Conservation (phyloP, 2,329 filamentous ascomycete genomes). For the Diaporthe sp. region DNA sequence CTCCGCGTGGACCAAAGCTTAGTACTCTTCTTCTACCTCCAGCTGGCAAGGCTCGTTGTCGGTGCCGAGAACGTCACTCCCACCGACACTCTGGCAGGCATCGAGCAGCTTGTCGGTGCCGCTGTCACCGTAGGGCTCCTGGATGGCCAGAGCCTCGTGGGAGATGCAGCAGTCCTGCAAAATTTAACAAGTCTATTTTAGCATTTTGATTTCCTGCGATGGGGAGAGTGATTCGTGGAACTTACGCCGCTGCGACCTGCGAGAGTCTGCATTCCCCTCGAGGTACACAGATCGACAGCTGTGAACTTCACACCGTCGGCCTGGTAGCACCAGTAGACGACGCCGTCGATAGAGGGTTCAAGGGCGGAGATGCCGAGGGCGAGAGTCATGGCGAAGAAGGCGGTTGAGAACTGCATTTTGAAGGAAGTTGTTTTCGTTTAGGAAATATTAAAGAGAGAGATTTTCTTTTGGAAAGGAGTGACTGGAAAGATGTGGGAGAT, state of each 20-base stretch:
- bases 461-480: not conserved
- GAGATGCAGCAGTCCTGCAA: conserved; percentile 8
- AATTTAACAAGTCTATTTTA: not conserved
- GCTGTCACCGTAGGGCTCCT: conserved; percentile 7
- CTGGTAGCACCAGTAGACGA: conserved; percentile 16
- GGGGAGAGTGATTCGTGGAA: not conserved
- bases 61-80: not conserved
- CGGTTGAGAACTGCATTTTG: conserved; percentile 9
- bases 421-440: not conserved
- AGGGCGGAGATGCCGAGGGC: conserved; percentile 4
- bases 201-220: not conserved
- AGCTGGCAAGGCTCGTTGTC: conserved; percentile 6
- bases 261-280: conserved; percentile 9
- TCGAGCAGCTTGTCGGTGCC: not conserved
- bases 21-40: not conserved
- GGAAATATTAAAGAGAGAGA: not conserved
- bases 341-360: not conserved
- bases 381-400: conserved; percentile 11
- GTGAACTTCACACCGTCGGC: conserved; percentile 4
- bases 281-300: not conserved
- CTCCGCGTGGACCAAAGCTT: not conserved
- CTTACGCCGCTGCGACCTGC: conserved; percentile 2
- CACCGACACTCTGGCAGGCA: not conserved
- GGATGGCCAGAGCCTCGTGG: not conserved
- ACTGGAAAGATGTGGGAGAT: not conserved